These are phyloP conservation scores for Nakazawaea siamensis DNA, from an alignment of 805 yeast species.

Conservation along the genomic window DNA sequence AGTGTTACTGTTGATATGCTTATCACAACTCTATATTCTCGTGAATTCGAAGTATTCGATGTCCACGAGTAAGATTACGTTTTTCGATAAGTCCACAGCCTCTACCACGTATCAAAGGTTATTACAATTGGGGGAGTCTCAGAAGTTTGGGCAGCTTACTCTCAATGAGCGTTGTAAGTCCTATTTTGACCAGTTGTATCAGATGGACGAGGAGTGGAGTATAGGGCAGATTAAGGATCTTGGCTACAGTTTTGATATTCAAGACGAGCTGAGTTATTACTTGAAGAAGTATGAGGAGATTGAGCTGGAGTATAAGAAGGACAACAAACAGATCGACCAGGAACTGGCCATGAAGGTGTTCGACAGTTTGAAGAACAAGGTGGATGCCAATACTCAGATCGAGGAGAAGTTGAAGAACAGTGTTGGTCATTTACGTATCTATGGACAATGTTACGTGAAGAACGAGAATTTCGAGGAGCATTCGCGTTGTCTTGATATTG, in stretches of 20 bases:
- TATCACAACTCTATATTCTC: slow-evolving; percentile 5
- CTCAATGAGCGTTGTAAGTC: slow-evolving; percentile 6
- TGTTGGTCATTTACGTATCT: slow-evolving; percentile 34
- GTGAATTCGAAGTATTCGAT: slow-evolving; percentile 1
- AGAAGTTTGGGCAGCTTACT: slow-evolving; percentile 3
- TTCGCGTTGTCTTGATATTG: slow-evolving; percentile 23
- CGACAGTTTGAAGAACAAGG: slow-evolving; percentile 1
- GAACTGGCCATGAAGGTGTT: slow-evolving; percentile 9
- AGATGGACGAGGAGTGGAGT: slow-evolving; percentile 9
- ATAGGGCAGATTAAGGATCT: slow-evolving; percentile 6
- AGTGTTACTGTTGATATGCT: slow-evolving; percentile 4
- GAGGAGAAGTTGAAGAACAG: slow-evolving; percentile 26
- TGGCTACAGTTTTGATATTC: slow-evolving; percentile 6
- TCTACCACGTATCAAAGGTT: slow-evolving; percentile 10
- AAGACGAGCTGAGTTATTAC: slow-evolving; percentile 9
- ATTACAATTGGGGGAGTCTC: slow-evolving; percentile 2
- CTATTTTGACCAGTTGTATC: slow-evolving; percentile 9
- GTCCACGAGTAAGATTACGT: slow-evolving; percentile 1
- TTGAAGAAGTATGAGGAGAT: slow-evolving; percentile 5
- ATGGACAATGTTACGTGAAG: slow-evolving; percentile 32
- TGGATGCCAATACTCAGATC: slow-evolving; percentile 3
- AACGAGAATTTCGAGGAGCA: slow-evolving; percentile 5
- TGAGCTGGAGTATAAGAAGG: slow-evolving; percentile 7
- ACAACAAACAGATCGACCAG: slow-evolving; percentile 6
- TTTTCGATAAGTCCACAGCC: slow-evolving; percentile 9